phyloP scores from a whole-genome alignment of 345 rosid species.

The Pugionium cornutum region DNA sequence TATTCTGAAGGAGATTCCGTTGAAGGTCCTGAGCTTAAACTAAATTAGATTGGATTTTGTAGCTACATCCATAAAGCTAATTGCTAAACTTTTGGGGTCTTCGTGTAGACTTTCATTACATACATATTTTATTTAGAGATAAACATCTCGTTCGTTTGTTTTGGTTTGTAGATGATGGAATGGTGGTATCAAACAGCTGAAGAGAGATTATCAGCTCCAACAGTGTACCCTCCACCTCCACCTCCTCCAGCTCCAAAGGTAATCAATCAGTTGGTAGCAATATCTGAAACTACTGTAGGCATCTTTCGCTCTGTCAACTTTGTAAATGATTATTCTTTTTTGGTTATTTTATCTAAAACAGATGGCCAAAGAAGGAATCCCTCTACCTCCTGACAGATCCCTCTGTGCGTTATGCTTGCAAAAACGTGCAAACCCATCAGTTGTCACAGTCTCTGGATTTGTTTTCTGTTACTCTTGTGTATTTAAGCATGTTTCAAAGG shows the following conservation, averaged over 20 bases:
- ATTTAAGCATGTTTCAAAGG: conserved; percentile 89
- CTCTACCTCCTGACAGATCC: conserved; percentile 70
- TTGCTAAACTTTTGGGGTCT: conserved; percentile 1
- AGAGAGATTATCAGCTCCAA: conserved; percentile 97
- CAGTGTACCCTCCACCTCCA: conserved; percentile 95
- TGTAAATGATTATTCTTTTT: neutral
- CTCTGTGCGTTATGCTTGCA: conserved; percentile 90
- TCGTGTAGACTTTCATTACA: neutral
- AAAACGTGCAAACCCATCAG: conserved; percentile 95
- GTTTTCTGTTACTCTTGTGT: conserved; percentile 96
- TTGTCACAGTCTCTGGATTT: conserved; percentile 88
- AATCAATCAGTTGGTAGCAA: conserved; percentile 13
- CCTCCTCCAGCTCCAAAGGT: conserved; percentile 97
- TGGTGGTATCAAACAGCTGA: conserved; percentile 99
- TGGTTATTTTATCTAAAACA: conserved; percentile 35
- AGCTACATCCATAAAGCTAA: neutral
- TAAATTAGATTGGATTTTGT: too few species aligned
- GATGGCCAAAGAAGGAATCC: conserved; percentile 89
- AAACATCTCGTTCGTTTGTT: conserved; percentile 3
- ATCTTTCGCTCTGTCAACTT: neutral
- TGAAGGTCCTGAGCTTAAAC: neutral
- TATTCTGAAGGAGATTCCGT: neutral
- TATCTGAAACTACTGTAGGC: neutral
- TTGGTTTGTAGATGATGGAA: conserved; percentile 82
- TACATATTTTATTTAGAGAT: neutral